Percentiles rank a stretch among this genome's conserved stretches.
These are phyloP conservation scores for Fraxinus velutina DNA, from an alignment of 305 asterid genomes.

Conservation along the genomic window DNA sequence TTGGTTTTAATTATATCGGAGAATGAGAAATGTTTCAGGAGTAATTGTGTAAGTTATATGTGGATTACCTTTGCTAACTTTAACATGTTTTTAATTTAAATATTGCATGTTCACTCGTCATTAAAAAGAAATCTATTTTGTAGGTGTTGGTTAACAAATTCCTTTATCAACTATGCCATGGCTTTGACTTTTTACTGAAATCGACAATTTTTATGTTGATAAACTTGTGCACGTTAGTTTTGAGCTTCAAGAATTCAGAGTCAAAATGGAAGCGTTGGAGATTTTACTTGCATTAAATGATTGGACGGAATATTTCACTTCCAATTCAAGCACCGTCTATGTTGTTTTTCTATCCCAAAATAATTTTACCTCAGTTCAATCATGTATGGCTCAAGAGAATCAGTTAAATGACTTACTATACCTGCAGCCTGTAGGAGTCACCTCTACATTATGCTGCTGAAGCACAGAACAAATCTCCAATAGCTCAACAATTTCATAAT, in stretches of 20 bases:
- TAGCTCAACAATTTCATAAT: background rate
- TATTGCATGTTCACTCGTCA: background rate
- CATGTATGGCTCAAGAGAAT: background rate
- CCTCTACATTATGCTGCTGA: background rate
- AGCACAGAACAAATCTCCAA: background rate
- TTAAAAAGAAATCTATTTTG: background rate
- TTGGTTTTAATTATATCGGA: background rate
- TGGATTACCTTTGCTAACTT: background rate
- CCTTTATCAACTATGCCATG: background rate
- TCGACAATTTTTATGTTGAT: background rate
- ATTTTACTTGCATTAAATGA: background rate
- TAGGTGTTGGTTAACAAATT: background rate
- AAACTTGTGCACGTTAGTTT: background rate
- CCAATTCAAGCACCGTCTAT: background rate
- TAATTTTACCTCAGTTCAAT: background rate
- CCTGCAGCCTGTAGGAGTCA: background rate
- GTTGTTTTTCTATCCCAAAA: background rate
- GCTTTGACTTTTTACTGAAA: constrained; percentile 1
- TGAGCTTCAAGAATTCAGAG: background rate
- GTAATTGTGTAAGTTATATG: background rate
- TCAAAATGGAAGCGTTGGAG: background rate
- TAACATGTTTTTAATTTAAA: background rate
- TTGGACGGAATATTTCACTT: background rate
- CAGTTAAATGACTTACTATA: background rate
- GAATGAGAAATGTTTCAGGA: background rate